A percentile compares a stretch with the other conserved stretches of the same genome.
Conservation (phyloP, 164 flowering plant genomes). For the Stephania yunnanensis region DNA sequence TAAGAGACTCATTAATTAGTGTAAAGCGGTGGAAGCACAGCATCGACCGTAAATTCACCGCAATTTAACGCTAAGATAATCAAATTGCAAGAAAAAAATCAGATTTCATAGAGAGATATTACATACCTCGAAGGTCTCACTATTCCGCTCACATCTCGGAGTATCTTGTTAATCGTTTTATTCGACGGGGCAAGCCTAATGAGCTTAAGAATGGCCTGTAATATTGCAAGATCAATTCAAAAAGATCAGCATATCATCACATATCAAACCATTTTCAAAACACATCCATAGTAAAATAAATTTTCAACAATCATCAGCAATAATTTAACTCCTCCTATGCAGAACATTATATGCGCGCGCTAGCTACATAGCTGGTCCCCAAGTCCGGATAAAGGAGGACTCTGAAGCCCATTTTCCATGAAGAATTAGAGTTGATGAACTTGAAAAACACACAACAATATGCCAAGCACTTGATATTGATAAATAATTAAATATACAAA, state of each 20-base stretch:
- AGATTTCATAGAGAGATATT: neutral
- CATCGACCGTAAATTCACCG: neutral
- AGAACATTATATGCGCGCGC: no score
- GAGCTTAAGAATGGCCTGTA: slow-evolving; percentile 31
- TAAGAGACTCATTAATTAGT: neutral
- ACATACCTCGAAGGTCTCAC: slow-evolving; percentile 53
- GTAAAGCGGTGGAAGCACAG: neutral
- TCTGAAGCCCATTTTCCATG: no score
- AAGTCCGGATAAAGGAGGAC: no score
- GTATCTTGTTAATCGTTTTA: slow-evolving; percentile 44
- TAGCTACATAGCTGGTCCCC: no score
- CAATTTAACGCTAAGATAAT: neutral
- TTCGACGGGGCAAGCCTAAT: slow-evolving; percentile 38
- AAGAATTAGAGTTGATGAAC: no score
- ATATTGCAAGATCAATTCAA: neutral
- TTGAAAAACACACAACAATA: no score
- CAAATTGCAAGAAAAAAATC: neutral
- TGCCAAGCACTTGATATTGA: no score
- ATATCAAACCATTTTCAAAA: no score
- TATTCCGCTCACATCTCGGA: slow-evolving; percentile 43
- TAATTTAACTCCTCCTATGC: no score
- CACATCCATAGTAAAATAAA: no score
- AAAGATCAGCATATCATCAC: neutral
- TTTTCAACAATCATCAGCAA: no score
- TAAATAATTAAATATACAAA: no score